Evolutionary conservation across 495 filamentous ascomycete species (phyloP), one percentile per base, ranked within the genome.

Genomic region (Daldinia bambusicola): DNA sequence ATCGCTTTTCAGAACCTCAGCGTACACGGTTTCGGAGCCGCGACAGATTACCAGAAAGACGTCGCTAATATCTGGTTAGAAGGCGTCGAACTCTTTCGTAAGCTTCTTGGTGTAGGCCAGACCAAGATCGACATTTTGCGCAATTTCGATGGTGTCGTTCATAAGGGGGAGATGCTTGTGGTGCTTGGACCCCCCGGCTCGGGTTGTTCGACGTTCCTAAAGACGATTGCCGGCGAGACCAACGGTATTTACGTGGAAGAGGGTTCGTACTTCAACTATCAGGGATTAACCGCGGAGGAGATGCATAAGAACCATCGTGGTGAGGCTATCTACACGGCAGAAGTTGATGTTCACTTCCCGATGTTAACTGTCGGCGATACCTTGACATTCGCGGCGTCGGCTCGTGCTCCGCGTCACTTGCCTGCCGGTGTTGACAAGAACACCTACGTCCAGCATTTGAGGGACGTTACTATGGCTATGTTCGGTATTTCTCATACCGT

Each of bases 341-440:
- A 94, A 78, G 86, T 88, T 13, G 93, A 96, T 73, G 86, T 91
- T 2, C 91, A 95, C 79, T 94, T 94, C 75, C 92, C 93, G n/a
- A 88, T 91, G 78, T 80, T 95, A 55, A 91, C 89, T 0, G 92
- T 93, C 9, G 92, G 89, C 6, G 87, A 96, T 71, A 96, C 93
- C 0, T 76, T 96, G 20, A 85, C 86, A 4, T 94, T 95, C 70
- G 93, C 93, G n/a, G 89, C 91, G 9, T 80, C 84, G 63, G 87
- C 91, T 6, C 83, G 90, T 60, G 85, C 91, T 10, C 90, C 91
- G 16, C 79, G 83, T 7, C 86, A 89, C 53, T 81, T 91, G 20
- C 83, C 89, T 18, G 79, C 84, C 0, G 88, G 89, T 6, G 85
- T 92, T 9, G 81, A 83, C 26, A 85, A 84, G 58, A 80, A 81